A percentile compares a stretch with the other conserved stretches of the same genome.
Conservation (phyloP, 768 basidiomycete species). For the Pleurotus pulmonarius region DNA sequence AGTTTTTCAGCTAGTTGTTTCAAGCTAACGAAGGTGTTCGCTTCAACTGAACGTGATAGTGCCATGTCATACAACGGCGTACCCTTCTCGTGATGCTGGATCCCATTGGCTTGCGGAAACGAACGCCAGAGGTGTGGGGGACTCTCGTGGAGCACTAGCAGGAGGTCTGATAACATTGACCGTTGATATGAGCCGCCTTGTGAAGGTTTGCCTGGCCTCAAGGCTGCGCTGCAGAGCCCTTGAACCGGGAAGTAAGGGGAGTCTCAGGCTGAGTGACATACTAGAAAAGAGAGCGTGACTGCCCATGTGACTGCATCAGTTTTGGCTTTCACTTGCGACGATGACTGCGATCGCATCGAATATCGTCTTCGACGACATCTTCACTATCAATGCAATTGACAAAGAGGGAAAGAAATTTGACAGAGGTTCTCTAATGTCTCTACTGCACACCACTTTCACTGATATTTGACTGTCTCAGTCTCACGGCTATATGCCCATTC, state of each 20-base stretch:
- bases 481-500: conserved; percentile 89
- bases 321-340: conserved; percentile 1
- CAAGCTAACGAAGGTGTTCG: neutral
- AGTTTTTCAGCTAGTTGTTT: conserved; percentile 30
- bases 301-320: conserved; percentile 3
- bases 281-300: neutral
- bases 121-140: conserved; percentile 51
- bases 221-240: too few species aligned
- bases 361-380: conserved; percentile 92
- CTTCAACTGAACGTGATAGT: conserved; percentile 1
- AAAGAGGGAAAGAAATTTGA: conserved; percentile 97
- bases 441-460: neutral
- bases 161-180: conserved; percentile 36
- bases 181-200: conserved; percentile 18
- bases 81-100: conserved; percentile 34
- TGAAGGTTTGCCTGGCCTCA: too few species aligned
- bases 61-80: neutral
- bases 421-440: conserved; percentile 59
- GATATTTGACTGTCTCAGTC: conserved; percentile 45
- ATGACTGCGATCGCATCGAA: conserved; percentile 55
- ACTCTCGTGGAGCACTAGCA: conserved; percentile 37
- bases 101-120: conserved; percentile 47
- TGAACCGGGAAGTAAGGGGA: conserved; percentile 14
- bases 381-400: conserved; percentile 80
- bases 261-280: neutral